Percentiles rank a stretch among this genome's conserved stretches.
These are phyloP conservation scores for Microcyclospora tardicrescens DNA, from an alignment of 2,329 filamentous ascomycete genomes.

Conservation along the genomic window DNA sequence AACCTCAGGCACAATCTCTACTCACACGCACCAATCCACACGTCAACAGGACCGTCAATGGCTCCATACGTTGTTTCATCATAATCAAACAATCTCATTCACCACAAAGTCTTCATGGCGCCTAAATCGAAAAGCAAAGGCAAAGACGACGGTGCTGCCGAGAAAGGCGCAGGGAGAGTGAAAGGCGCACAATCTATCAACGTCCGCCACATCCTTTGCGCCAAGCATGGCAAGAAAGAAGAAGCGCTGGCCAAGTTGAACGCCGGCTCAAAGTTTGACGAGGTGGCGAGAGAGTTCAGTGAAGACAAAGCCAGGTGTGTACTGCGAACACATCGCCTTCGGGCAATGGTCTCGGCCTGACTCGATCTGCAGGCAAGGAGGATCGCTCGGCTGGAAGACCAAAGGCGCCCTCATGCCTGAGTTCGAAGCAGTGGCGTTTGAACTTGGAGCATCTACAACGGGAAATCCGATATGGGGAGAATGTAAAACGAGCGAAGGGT, in stretches of 20 bases:
- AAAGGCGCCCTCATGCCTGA: slow-evolving; percentile 53
- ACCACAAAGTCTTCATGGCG: slow-evolving; percentile 11
- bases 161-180: slow-evolving; percentile 16
- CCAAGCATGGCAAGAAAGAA: slow-evolving; percentile 66
- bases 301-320: slow-evolving; percentile 58
- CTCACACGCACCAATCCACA: no score
- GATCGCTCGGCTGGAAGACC: slow-evolving; percentile 59
- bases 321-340: no score
- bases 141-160: slow-evolving; percentile 12
- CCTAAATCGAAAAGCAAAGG: slow-evolving; percentile 20
- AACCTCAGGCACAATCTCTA: no score
- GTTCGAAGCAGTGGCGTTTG: slow-evolving; percentile 62
- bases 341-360: not conserved
- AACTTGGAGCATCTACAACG: slow-evolving; percentile 53
- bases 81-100: no score
- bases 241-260: slow-evolving; percentile 57
- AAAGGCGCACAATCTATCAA: slow-evolving; percentile 58
- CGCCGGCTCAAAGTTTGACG: slow-evolving; percentile 58
- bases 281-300: slow-evolving; percentile 57
- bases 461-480: slow-evolving; percentile 53
- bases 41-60: no score
- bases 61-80: no score
- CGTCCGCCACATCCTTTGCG: slow-evolving; percentile 63
- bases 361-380: slow-evolving; percentile 35
- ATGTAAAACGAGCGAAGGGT: slow-evolving; percentile 62